A percentile compares a stretch with the other conserved stretches of the same genome.
These are phyloP conservation scores for Wallacemonas sp. DNA, from an alignment of 208 protist genomes.

Conservation along the genomic window DNA sequence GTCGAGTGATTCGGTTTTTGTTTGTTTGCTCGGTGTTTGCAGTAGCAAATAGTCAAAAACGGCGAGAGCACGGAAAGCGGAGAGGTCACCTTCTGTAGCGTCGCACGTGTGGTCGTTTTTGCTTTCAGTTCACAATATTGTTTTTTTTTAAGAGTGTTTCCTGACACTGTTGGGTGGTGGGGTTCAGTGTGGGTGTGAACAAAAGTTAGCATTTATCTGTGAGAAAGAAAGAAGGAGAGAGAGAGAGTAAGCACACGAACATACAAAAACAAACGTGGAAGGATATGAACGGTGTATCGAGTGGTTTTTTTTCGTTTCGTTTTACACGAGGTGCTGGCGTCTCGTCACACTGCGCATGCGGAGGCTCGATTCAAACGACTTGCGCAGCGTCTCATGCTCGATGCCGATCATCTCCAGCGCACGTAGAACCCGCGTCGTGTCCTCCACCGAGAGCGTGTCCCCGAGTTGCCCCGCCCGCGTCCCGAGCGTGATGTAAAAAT, in stretches of 20 bases:
- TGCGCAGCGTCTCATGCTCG: conserved; percentile 53
- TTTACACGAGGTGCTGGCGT: conserved; percentile 18
- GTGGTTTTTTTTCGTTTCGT: conserved; percentile 5
- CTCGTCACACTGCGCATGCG: conserved; percentile 48
- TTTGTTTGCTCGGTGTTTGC: too few species aligned
- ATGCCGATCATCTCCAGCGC: conserved; percentile 57
- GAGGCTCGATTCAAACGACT: conserved; percentile 58
- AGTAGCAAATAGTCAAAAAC: too few species aligned
- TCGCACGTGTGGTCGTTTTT: not conserved
- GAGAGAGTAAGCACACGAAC: not conserved
- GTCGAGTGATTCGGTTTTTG: too few species aligned
- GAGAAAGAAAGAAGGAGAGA: not conserved
- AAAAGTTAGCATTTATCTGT: conserved; percentile 15
- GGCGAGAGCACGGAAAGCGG: too few species aligned
- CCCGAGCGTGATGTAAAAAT: conserved; percentile 63
- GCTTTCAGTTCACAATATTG: not conserved
- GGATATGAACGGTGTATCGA: too few species aligned
- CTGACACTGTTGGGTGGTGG: too few species aligned
- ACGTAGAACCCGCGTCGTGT: conserved; percentile 57
- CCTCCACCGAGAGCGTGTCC: conserved; percentile 48
- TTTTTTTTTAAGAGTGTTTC: not conserved
- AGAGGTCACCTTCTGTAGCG: too few species aligned
- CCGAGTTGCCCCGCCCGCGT: conserved; percentile 52
- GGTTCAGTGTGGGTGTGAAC: too few species aligned
- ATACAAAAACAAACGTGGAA: too few species aligned